Base-by-base conservation (phyloP, 495 filamentous ascomycete species). In the Sordaria brevicollis region DNA sequence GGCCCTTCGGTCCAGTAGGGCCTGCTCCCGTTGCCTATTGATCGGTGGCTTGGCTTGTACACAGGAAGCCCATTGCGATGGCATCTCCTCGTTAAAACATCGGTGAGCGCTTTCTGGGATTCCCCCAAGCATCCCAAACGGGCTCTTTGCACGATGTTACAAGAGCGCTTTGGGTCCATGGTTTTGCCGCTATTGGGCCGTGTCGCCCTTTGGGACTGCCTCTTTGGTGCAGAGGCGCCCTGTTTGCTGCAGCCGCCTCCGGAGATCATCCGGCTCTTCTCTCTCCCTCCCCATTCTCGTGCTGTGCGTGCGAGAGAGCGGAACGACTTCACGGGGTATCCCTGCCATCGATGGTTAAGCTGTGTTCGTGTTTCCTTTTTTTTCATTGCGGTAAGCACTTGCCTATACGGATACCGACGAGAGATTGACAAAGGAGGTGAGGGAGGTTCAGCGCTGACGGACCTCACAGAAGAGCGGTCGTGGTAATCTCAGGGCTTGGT, bases 181-280 rank as follows among this genome's bases (percentile, higher is more conserved):
- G 21, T 39, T 31, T 71, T 67, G 68, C 43, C 69, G 68, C 73
- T 65, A 70, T 74, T 73, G 73, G 71, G 49, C 49, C 49, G 49
- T 62, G 49, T 62, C 49, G 49, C 49, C 21, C 37, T 43, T 65
- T 36, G 54, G 72, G 57, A 68, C 68, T 65, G 73, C 71, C 71
- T 68, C 34, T 72, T 72, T 65, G 37, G 73, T 74, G 68, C 31
- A 43, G 65, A 70, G 68, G 71, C 68, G 71, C 57, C 66, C 49
- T 62, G 49, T 57, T 71, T 69, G 66, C 35, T 70, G 57, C 73
- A 66, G 66, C 68, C 68, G 66, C 41, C 68, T 37, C 35, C 35
- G 70, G 68, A 68, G 72, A 70, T 74, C 70, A 35, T 21, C 68
- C 72, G 37, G 71, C 41, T 65, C 67, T 68, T 68, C 65, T 49